Conservation (phyloP, 73 alveolate genomes). For the Paramecium sonneborni region DNA sequence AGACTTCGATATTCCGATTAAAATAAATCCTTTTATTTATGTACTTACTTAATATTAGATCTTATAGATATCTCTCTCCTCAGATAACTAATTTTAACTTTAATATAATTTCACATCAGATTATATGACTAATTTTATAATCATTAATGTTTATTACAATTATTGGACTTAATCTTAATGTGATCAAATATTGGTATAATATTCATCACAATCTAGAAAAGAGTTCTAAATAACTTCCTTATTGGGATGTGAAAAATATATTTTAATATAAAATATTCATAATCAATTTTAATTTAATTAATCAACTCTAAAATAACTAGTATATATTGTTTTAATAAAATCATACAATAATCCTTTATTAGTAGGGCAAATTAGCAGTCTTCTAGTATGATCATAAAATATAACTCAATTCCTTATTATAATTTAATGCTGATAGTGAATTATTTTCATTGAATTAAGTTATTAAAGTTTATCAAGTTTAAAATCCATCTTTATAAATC, state of each 20-base stretch:
- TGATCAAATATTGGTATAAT: not conserved
- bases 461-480: not conserved
- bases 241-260: not conserved
- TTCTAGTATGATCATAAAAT: not conserved
- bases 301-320: not conserved
- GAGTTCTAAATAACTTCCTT: not conserved
- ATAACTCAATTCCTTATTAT: not conserved
- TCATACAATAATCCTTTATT: not conserved
- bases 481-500: not conserved
- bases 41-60: not conserved
- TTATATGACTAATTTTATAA: not conserved
- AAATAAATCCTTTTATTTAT: not conserved
- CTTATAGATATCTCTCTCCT: not conserved
- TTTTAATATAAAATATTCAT: not conserved
- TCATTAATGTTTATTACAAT: not conserved
- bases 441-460: not conserved
- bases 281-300: not conserved
- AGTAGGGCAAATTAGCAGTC: not conserved
- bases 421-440: not conserved
- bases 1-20: not conserved
- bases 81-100: not conserved
- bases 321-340: not conserved
- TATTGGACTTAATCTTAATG: not conserved
- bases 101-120: not conserved
- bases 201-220: not conserved